Conservation (phyloP, 768 basidiomycete species). For the Amanita rubescens region DNA sequence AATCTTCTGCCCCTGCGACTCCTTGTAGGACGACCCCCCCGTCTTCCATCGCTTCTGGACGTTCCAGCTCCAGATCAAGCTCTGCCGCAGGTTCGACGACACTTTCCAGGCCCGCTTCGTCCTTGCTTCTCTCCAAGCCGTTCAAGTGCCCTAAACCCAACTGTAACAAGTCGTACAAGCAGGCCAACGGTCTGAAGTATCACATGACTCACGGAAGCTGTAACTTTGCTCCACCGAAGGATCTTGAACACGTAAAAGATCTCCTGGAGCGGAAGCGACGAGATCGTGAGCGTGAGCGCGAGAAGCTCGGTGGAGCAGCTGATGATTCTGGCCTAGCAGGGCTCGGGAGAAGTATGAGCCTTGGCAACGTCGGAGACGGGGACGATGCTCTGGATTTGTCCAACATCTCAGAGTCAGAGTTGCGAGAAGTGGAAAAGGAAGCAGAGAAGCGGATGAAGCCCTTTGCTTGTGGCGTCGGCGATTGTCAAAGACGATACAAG, state of each 20-base stretch:
- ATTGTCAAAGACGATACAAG: constrained; percentile 86
- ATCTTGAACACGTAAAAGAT: constrained; percentile 69
- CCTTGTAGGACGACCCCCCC: constrained; percentile 4
- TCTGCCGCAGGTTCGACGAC: constrained; percentile 9
- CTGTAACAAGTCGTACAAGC: constrained; percentile 95
- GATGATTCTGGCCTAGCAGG: constrained; percentile 4
- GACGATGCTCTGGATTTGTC: constrained; percentile 28
- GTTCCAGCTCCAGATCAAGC: constrained; percentile 6
- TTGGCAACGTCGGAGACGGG: constrained; percentile 2
- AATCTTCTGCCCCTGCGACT: constrained; percentile 7
- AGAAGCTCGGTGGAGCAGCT: constrained; percentile 15
- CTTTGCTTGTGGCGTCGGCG: constrained; percentile 85
- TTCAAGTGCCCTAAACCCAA: constrained; percentile 93
- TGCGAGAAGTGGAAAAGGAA: constrained; percentile 72
- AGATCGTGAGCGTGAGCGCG: constrained; percentile 24
- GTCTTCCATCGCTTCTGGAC: constrained; percentile 8
- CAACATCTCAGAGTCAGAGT: constrained; percentile 51
- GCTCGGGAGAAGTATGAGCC: constrained; percentile 6
- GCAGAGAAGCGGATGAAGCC: constrained; percentile 78
- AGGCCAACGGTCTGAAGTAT: constrained; percentile 92
- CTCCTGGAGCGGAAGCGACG: constrained; percentile 52
- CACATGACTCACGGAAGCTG: constrained; percentile 91
- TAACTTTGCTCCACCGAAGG: constrained; percentile 88
- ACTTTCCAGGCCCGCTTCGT: constrained; percentile 36
- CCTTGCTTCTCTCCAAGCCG: constrained; percentile 72